Base-by-base conservation (phyloP, 345 rosid species). In the Isatis tinctoria region DNA sequence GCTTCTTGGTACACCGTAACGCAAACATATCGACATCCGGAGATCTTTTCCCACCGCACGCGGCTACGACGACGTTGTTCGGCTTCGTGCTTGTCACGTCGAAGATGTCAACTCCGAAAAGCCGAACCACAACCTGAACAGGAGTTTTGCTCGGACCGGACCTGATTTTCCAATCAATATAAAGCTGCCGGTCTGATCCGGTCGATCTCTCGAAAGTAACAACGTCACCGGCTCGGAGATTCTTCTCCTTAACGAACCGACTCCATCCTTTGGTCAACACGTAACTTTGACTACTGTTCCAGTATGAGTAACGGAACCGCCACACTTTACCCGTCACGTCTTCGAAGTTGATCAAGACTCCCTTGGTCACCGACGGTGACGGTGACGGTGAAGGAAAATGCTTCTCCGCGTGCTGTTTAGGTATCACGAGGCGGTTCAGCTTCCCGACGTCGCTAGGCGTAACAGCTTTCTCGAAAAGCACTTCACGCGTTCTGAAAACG, bases 391-490 rank as follows among this genome's bases (percentile, higher is more conserved):
- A 72, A 28, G 90, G 91, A 59, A 88, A 85, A 75, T 88, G 85
- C 78, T 83, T 88, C 81, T 88, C 93, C 6, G 98, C 98, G 72
- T 94, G 96, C 36, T 90, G 98, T 72, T 94, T 94, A 0, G 97
- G 98, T 44, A 91, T 91, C 69, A 94, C 97, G 35, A 93, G 80
- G 12, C 98, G 90, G 81, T 93, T 93, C 52, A 93, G 82, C 86
- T 93, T 93, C 28, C 98, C 98, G 1, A 93, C 98, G 71, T 93
- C 98, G 83, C 98, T 93, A 0, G 98, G 98, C 14, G 97, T 91
- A 12, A 93, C 93, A 12, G 87, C 83, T 44, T 93, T 93, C 79
- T 93, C 97, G 69, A 93, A 93, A 10, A 93, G 96, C 69, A 83
- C 84, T 71, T 87, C 96, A 60, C 89, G 90, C 8, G 87, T 84